Base-by-base conservation (phyloP, 2,329 filamentous ascomycete genomes). In the Pseudonectria foliicola region DNA sequence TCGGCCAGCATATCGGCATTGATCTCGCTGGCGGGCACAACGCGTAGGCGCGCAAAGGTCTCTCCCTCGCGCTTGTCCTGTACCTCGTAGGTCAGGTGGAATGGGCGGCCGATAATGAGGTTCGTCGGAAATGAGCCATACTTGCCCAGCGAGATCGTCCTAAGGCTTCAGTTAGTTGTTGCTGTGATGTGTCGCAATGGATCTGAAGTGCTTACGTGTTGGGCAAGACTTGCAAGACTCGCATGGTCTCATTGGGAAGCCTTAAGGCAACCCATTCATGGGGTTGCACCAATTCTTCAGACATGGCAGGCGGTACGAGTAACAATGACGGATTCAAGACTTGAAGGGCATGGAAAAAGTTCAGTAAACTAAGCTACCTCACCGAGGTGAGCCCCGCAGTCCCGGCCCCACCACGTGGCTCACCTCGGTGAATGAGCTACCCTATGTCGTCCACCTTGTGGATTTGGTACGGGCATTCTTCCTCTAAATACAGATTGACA, bases 41-140 rank as follows among this genome's bases (percentile, higher is more conserved):
- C 70, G 24, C 88, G 84, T 35, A 96, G 64, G 11, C 78, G 71
- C 30, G 78, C 76, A 46, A 80, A 83, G 43, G 67, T 68, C 46
- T 83, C 77, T 41, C 73, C 73, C 4, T 80, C 71, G 16, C 69
- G 62, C 52, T 75, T 77, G 50, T 95, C 87, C 44, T 83, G 74
- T 3, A 96, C 71, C 59, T 96, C 90, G 63, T 87, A 98, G 1
- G 89, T 96, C 40, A 93, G 69, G 64, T 95, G 78, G 57, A 86
- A 95, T 0, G 92, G 92, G 7, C 92, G 81, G n/a, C 87, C 83
- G 43, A 98, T 76, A 29, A 98, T 77, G 23, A 92, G 75, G 56
- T 96, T 95, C 34, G 85, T 80, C 12, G 86, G 82, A 56, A 98
- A 95, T 2, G 79, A 78, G 45, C 92, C 92, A 58, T 92, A 94